Base-by-base conservation (phyloP, 306 rosid species). In the Lathyrus aphaca region DNA sequence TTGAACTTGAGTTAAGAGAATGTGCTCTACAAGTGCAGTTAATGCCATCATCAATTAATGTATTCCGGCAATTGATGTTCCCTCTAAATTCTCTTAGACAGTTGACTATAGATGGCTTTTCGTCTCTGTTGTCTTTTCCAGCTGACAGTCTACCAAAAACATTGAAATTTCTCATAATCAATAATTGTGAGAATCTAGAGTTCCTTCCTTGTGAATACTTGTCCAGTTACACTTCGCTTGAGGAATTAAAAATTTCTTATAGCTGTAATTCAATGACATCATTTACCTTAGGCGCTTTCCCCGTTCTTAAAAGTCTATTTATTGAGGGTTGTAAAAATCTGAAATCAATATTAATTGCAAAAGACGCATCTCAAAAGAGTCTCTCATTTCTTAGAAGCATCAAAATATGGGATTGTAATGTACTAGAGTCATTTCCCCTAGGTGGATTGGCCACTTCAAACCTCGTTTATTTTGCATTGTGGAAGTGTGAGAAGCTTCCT, bases 401-500 rank as follows among this genome's bases (percentile, higher is more conserved):
- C 8, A 6, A 15, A 6, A 15, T 46, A n/a, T 5, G 6, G 0
- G 0, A 4, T 45, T 72, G 69, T 60, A 5, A 11, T 60, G n/a
- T 19, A 1, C 32, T 72, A 1, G 37, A 60, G 11, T 48, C 68
- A 7, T 61, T 72, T 46, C 10, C 49, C 2, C 8, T 14, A 4
- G 39, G 15, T 7, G 45, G 68, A 60, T 38, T 42, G 10, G 7
- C 30, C 6, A 37, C 62, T 48, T 51, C 69, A 11, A 43, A 27
- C 46, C 56, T 71, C 30, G 16, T 11, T 25, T 0, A 2, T 18
- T 7, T 51, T 0, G 5, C 0, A 1, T 5, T 51, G n/a, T 32
- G 10, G 10, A 35, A 39, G 17, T 71, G 86, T 71, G 45, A 54
- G 12, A 70, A 27, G 17, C 56, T 70, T 12, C 2, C 5, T 8